These are phyloP conservation scores for Phytophthora cactorum DNA, from an alignment of 352 stramenopile genomes.

Conservation along the genomic window DNA sequence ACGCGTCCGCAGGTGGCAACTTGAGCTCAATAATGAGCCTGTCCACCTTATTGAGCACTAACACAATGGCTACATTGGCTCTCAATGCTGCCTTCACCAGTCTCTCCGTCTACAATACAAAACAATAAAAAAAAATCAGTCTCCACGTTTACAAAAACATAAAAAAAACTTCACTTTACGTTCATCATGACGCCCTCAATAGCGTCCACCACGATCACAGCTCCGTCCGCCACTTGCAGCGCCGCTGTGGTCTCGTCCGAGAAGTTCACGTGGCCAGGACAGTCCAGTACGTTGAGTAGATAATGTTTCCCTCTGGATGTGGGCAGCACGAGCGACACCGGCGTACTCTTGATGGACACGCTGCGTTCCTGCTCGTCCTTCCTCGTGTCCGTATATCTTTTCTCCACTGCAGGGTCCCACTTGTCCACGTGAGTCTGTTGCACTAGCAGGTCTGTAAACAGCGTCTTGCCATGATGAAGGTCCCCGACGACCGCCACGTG, in stretches of 20 bases:
- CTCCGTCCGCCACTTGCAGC: slow-evolving; percentile 94
- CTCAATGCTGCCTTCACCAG: slow-evolving; percentile 93
- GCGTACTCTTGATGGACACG: slow-evolving; percentile 97
- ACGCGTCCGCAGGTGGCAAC: slow-evolving; percentile 96
- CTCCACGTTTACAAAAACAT: background rate
- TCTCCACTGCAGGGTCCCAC: slow-evolving; percentile 81
- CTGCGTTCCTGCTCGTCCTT: slow-evolving; percentile 97
- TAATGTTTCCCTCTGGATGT: slow-evolving; percentile 96
- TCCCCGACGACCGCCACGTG: slow-evolving; percentile 98
- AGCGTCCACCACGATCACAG: slow-evolving; percentile 96
- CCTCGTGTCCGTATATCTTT: slow-evolving; percentile 95
- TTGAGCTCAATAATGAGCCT: slow-evolving; percentile 99
- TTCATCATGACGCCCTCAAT: slow-evolving; percentile 99
- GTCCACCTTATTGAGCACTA: slow-evolving; percentile 99
- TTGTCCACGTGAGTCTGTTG: slow-evolving; percentile 89
- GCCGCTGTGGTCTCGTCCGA: slow-evolving; percentile 95
- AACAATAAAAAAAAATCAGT: slow-evolving; percentile 11
- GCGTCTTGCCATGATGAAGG: slow-evolving; percentile 96
- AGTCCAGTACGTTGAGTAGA: slow-evolving; percentile 97
- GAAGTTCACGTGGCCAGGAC: slow-evolving; percentile 98
- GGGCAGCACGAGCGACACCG: slow-evolving; percentile 95
- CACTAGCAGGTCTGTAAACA: slow-evolving; percentile 92
- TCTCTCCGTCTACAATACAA: slow-evolving; percentile 90
- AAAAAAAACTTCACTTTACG: slow-evolving; percentile 35
- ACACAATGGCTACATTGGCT: slow-evolving; percentile 89